These are phyloP conservation scores for Rhynchosporium secalis DNA, from an alignment of 2,329 filamentous ascomycete species.

Conservation along the genomic window DNA sequence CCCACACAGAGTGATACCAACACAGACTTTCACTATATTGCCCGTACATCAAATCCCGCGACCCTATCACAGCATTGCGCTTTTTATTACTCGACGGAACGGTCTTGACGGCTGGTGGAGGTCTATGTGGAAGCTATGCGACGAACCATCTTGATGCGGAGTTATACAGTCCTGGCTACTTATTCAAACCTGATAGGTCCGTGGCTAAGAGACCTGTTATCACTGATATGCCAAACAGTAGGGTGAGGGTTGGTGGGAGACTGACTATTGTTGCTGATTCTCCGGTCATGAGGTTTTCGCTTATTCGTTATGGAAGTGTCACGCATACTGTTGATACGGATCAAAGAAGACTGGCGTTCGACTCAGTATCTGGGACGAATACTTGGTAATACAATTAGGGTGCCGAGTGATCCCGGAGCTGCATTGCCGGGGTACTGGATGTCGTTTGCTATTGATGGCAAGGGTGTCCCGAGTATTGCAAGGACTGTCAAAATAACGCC, in stretches of 20 bases:
- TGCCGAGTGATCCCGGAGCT: conserved; percentile 6
- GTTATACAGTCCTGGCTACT: conserved; percentile 57
- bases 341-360: conserved; percentile 53
- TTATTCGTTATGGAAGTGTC: conserved; percentile 49
- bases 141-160: conserved; percentile 56
- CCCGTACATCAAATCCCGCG: conserved; percentile 3
- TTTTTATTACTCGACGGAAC: conserved; percentile 52
- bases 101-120: conserved; percentile 53
- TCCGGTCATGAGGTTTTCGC: conserved; percentile 13
- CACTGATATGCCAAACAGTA: conserved; percentile 5
- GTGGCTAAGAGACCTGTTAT: conserved; percentile 47
- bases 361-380: neutral
- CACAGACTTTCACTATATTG: conserved; percentile 44
- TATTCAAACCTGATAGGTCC: conserved; percentile 49
- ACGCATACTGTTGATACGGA: conserved; percentile 61
- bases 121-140: conserved; percentile 44
- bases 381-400: neutral
- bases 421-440: conserved; percentile 14
- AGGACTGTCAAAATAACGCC: conserved; percentile 3
- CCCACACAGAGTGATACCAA: too few relatives aligned
- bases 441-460: conserved; percentile 4
- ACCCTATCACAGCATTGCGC: conserved; percentile 49
- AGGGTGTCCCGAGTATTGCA: conserved; percentile 12
- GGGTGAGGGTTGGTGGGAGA: neutral
- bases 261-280: neutral